Evolutionary conservation across 164 flowering plant genomes (phyloP).

Genomic region (Nymphaea colorata): DNA sequence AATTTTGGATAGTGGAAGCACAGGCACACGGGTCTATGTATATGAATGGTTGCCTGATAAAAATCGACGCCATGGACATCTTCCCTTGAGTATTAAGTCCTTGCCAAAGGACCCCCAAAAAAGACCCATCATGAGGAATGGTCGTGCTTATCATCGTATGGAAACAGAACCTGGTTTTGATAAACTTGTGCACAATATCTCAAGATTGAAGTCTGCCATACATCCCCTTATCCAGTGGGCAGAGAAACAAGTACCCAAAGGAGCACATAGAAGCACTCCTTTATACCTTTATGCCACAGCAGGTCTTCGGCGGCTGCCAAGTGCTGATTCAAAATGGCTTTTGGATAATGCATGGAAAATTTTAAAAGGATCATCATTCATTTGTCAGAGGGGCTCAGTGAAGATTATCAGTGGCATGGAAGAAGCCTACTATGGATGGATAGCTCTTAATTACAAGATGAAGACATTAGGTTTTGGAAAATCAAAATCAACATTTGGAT

Average conservation of each 20-base stretch:
- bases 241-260: constrained; percentile 75
- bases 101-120: constrained; percentile 35
- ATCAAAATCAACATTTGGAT: constrained; percentile 64
- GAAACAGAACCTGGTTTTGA: constrained; percentile 99
- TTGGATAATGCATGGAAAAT: constrained; percentile 76
- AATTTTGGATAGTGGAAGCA: constrained; percentile 93
- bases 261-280: constrained; percentile 64
- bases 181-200: constrained; percentile 62
- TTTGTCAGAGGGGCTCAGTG: constrained; percentile 69
- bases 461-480: constrained; percentile 52
- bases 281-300: constrained; percentile 92
- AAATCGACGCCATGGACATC: constrained; percentile 20
- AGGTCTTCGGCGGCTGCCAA: constrained; percentile 79
- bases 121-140: constrained; percentile 37
- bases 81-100: constrained; percentile 55
- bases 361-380: constrained; percentile 51
- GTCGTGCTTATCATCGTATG: constrained; percentile 89
- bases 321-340: constrained; percentile 75
- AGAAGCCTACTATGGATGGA: constrained; percentile 99
- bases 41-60: constrained; percentile 47
- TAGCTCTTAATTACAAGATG: constrained; percentile 75
- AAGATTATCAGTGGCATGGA: constrained; percentile 77
- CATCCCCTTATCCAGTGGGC: constrained; percentile 90
- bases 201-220: constrained; percentile 63
- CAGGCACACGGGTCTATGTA: constrained; percentile 84